These are phyloP conservation scores for Arachis monticola DNA, from an alignment of 331 rosid species.

Conservation along the genomic window DNA sequence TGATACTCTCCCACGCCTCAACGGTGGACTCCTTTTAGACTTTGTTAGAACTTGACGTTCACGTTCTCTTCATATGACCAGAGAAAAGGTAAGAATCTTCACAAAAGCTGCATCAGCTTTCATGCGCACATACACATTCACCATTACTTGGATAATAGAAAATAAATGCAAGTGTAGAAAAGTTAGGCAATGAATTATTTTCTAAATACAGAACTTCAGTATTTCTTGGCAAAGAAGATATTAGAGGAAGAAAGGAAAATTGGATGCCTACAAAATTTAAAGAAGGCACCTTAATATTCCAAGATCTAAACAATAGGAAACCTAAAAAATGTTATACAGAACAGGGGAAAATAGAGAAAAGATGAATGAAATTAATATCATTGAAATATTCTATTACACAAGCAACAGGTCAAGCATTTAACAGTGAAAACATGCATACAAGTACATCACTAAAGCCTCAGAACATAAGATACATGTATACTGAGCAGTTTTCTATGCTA, in stretches of 20 bases:
- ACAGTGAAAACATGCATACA: neutral
- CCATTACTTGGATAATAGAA: conserved; percentile 4
- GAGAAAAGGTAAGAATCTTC: conserved; percentile 21
- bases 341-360: conserved; percentile 6
- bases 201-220: conserved; percentile 24
- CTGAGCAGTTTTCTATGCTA: neutral
- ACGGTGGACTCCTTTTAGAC: conserved; percentile 57
- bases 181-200: conserved; percentile 18
- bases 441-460: neutral
- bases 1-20: conserved; percentile 82
- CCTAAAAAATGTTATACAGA: neutral
- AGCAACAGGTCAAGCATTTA: neutral
- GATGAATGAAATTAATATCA: neutral
- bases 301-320: conserved; percentile 18
- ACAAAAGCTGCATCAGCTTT: conserved; percentile 21
- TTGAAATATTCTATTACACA: neutral
- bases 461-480: neutral
- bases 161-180: conserved; percentile 30
- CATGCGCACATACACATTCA: neutral
- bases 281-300: neutral
- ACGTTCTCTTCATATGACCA: conserved; percentile 62
- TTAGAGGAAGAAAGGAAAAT: conserved; percentile 8
- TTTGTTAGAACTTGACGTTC: conserved; percentile 54
- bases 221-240: conserved; percentile 16
- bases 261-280: neutral